These are phyloP conservation scores for Ampelocalamus luodianensis DNA, from an alignment of 176 grass and related monocot species.

Conservation along the genomic window DNA sequence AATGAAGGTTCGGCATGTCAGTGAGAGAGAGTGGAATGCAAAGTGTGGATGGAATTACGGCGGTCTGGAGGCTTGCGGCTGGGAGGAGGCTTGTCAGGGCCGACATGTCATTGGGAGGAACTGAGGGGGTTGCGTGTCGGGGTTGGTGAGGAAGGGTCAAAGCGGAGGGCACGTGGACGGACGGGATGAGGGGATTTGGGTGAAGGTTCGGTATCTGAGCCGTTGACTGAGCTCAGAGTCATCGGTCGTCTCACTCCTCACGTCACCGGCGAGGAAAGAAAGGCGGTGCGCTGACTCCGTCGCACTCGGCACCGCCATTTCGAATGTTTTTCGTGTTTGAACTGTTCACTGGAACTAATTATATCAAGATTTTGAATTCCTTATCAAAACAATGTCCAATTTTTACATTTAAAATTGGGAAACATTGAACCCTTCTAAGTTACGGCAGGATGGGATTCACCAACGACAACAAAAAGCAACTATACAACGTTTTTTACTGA, in stretches of 20 bases:
- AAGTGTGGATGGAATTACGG: conserved; percentile 6
- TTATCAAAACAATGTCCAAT: neutral
- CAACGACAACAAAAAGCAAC: neutral
- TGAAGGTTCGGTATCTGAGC: neutral
- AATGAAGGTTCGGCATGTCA: fast-evolving
- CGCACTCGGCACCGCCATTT: neutral
- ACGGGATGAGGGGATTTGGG: neutral
- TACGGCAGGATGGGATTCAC: neutral
- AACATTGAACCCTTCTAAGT: neutral
- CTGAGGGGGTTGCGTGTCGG: conserved; percentile 40
- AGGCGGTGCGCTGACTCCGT: neutral
- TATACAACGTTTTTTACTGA: neutral
- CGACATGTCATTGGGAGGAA: conserved; percentile 20
- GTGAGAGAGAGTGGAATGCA: fast-evolving
- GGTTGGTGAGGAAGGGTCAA: conserved; percentile 38
- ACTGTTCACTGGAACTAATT: neutral
- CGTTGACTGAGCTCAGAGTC: conserved; percentile 32
- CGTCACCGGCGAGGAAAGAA: conserved; percentile 31
- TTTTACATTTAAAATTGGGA: neutral
- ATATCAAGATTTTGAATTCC: neutral
- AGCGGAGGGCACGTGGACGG: conserved; percentile 28
- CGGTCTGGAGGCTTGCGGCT: conserved; percentile 32
- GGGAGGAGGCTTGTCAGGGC: conserved; percentile 16
- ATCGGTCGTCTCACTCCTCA: conserved; percentile 3
- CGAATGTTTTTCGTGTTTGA: conserved; percentile 11